Percentiles rank a stretch among this genome's conserved stretches.
Evolutionary conservation across 441 rosid genomes (phyloP).

Genomic region (Mallotus japonicus): DNA sequence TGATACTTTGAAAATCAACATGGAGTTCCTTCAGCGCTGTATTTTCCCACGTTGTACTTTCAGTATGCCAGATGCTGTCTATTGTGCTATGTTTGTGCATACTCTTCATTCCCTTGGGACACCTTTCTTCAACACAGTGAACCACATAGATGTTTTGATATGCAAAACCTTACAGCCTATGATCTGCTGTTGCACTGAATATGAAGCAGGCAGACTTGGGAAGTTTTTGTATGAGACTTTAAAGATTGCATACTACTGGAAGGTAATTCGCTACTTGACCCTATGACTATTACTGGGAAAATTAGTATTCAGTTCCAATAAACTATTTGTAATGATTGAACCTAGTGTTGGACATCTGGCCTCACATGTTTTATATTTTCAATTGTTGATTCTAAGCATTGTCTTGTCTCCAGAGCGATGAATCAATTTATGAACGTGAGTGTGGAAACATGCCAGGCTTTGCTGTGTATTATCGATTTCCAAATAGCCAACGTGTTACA

Average conservation of each 20-base stretch:
- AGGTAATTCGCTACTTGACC: slow-evolving; percentile 47
- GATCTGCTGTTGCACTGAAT: slow-evolving; percentile 99
- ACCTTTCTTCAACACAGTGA: slow-evolving; percentile 97
- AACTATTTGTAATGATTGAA: not conserved
- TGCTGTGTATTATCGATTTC: slow-evolving; percentile 97
- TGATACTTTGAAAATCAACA: slow-evolving; percentile 96
- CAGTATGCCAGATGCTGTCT: slow-evolving; percentile 99
- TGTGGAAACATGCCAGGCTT: slow-evolving; percentile 99
- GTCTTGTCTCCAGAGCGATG: slow-evolving; percentile 69
- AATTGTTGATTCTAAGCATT: slow-evolving; percentile 21
- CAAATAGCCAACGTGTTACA: slow-evolving; percentile 97
- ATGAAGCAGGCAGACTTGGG: slow-evolving; percentile 98
- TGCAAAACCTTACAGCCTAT: slow-evolving; percentile 99
- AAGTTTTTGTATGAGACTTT: slow-evolving; percentile 90
- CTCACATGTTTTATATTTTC: not conserved
- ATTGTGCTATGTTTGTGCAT: slow-evolving; percentile 98
- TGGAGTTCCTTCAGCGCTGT: slow-evolving; percentile 99
- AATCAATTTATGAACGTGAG: slow-evolving; percentile 90
- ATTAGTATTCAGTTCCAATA: not conserved
- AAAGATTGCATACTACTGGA: slow-evolving; percentile 98
- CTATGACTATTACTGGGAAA: not conserved
- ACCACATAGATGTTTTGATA: slow-evolving; percentile 96
- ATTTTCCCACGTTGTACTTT: slow-evolving; percentile 99
- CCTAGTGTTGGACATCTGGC: not conserved
- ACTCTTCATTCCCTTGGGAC: slow-evolving; percentile 99